phyloP scores from a whole-genome alignment of 148 eudicot species.

The Suaeda aralocaspica region DNA sequence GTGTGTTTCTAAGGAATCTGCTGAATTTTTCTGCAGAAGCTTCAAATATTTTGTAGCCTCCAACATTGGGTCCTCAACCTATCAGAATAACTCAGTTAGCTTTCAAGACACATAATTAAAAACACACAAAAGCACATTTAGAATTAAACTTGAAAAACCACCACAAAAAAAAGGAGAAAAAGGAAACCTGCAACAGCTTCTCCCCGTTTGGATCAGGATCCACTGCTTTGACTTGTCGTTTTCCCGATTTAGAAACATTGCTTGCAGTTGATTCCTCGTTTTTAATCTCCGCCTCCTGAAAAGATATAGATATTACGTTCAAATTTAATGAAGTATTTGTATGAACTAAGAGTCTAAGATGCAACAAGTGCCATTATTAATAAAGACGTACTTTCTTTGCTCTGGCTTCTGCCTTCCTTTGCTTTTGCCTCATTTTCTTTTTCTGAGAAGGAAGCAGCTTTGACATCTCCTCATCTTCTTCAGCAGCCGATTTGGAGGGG shows the following conservation, averaged over 20 bases:
- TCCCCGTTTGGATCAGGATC: conserved; percentile 95
- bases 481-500: conserved; percentile 79
- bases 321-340: conserved; percentile 1
- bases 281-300: conserved; percentile 92
- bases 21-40: conserved; percentile 85
- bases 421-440: conserved; percentile 95
- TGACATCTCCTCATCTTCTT: conserved; percentile 90
- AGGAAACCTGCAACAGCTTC: conserved; percentile 72
- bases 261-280: conserved; percentile 66
- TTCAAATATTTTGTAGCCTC: conserved; percentile 93
- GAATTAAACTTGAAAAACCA: neutral
- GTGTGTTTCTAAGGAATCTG: conserved; percentile 81
- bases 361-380: neutral
- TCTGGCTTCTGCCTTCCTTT: conserved; percentile 92
- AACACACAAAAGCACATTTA: neutral
- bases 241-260: conserved; percentile 71
- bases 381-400: conserved; percentile 71
- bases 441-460: conserved; percentile 82
- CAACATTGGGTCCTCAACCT: conserved; percentile 89
- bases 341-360: too few species aligned
- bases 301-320: conserved; percentile 20
- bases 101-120: neutral
- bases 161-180: too few species aligned
- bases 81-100: conserved; percentile 14
- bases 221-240: conserved; percentile 69